These are phyloP conservation scores for Galerina marginata DNA, from an alignment of 768 basidiomycete species.

Conservation along the genomic window DNA sequence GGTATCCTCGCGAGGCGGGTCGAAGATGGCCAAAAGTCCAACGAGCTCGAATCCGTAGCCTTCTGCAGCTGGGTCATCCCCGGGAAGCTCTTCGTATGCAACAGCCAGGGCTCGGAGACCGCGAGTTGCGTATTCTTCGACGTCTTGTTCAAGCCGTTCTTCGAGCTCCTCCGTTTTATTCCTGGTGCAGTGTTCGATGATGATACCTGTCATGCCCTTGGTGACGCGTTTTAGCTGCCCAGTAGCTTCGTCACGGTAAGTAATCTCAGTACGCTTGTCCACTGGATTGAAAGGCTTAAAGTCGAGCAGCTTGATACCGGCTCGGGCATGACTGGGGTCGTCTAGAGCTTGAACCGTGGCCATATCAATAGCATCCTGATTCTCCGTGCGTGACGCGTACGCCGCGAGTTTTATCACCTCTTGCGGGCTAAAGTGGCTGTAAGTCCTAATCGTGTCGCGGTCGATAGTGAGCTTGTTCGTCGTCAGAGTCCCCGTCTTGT, in stretches of 20 bases:
- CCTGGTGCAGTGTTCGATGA: constrained; percentile 95
- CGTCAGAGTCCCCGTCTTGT: constrained; percentile 98
- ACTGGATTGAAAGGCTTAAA: constrained; percentile 99
- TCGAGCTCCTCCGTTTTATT: constrained; percentile 96
- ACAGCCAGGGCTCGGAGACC: constrained; percentile 98
- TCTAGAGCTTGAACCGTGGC: constrained; percentile 85
- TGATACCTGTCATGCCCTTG: constrained; percentile 99
- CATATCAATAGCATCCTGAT: constrained; percentile 96
- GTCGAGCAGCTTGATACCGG: constrained; percentile 93
- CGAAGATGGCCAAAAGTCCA: constrained; percentile 96
- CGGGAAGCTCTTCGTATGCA: constrained; percentile 91
- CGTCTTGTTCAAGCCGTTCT: constrained; percentile 89
- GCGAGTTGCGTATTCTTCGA: constrained; percentile 93
- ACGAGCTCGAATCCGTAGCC: constrained; percentile 98
- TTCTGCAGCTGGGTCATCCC: constrained; percentile 81
- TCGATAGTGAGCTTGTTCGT: constrained; percentile 99
- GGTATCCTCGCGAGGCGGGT: constrained; percentile 96
- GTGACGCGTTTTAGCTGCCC: constrained; percentile 98
- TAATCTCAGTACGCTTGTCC: constrained; percentile 99
- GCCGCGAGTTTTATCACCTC: constrained; percentile 94
- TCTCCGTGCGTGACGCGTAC: constrained; percentile 97
- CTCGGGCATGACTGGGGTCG: constrained; percentile 74
- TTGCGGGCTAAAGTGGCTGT: constrained; percentile 84
- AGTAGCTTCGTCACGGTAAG: constrained; percentile 89
- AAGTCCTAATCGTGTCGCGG: constrained; percentile 87